A percentile compares a stretch with the other conserved stretches of the same genome.
Evolutionary conservation across 192 early-diverging fungal species (phyloP).

Genomic region (Kickxella alabastrina): DNA sequence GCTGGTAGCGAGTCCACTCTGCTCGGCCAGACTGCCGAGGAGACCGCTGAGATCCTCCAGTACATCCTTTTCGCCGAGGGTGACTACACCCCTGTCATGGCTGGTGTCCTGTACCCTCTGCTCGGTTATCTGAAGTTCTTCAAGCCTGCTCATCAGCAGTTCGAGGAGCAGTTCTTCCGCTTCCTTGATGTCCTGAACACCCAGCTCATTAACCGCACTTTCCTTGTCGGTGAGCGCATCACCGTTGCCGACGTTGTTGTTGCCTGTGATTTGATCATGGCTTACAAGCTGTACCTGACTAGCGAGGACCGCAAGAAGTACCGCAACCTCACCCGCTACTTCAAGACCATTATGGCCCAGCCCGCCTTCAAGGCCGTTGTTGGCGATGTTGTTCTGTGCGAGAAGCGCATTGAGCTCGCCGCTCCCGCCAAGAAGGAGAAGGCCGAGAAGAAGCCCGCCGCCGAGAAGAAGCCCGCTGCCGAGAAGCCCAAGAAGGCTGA

Average conservation of each 20-base stretch:
- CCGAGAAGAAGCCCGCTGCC: conserved; percentile 58
- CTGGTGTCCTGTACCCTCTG: conserved; percentile 46
- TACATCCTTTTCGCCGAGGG: conserved; percentile 60
- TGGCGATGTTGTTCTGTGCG: conserved; percentile 67
- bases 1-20: conserved; percentile 31
- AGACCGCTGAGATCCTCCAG: conserved; percentile 63
- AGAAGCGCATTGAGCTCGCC: conserved; percentile 48
- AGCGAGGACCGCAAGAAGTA: conserved; percentile 74
- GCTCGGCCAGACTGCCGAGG: conserved; percentile 52
- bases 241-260: conserved; percentile 87
- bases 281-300: conserved; percentile 47
- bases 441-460: conserved; percentile 55
- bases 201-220: conserved; percentile 80
- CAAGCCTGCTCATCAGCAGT: conserved; percentile 64
- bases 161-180: conserved; percentile 62
- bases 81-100: conserved; percentile 39
- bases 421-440: conserved; percentile 64
- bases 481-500: conserved; percentile 33
- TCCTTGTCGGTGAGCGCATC: conserved; percentile 89
- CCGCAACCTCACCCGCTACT: conserved; percentile 90
- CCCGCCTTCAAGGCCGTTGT: conserved; percentile 76
- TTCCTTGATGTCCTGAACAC: conserved; percentile 71
- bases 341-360: conserved; percentile 80
- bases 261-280: conserved; percentile 44
- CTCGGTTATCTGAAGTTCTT: conserved; percentile 44